Evolutionary conservation across 1,284 basidiomycete species (phyloP), one percentile per base, ranked within the genome.

Genomic region (Apiotrichum gracile): DNA sequence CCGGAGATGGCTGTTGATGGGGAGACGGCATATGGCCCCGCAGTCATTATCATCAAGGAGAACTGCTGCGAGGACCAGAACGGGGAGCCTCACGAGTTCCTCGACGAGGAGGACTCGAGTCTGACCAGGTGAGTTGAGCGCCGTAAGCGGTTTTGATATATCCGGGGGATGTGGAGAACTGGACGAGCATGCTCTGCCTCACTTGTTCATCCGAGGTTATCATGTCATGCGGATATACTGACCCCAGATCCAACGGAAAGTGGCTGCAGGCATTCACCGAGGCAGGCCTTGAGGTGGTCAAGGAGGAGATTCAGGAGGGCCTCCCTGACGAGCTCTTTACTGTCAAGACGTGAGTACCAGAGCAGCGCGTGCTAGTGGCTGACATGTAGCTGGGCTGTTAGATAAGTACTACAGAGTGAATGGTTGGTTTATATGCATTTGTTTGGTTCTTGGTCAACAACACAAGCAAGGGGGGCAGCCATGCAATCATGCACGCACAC

Each of bases 41-140:
- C 88, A 27, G 9, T 59, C 14, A 87, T 96, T 52, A 78, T 96
- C 22, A 84, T 93, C 44, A 97, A 97, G 73, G 92, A 97, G 75
- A 97, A 97, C 70, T 66, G 86, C n/a, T 93, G 89, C 68, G 72
- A 77, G 24, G 82, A 82, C 44, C 83, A 80, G 0, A 77, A 83
- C 0, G 77, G 78, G 16, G 51, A 54, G 17, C 57, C 64, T 1
- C 49, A 58, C 22, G 79, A 81, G n/a, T 74, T 85, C 17, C 89
- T 91, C 65, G 92, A 96, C 65, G 82, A 85, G 55, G 78, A 86
- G 56, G 93, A 97, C 74, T 91, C 88, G 14, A 92, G 87, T 66
- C 76, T 93, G 67, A 96, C 88, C 12, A 82, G 92, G 91, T 79
- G 35, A 27, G 62, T 49, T n/a, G n/a, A n/a, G n/a, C n/a, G n/a